phyloP scores from a whole-genome alignment of 73 alveolate genomes.

The Paramecium caudatum region DNA sequence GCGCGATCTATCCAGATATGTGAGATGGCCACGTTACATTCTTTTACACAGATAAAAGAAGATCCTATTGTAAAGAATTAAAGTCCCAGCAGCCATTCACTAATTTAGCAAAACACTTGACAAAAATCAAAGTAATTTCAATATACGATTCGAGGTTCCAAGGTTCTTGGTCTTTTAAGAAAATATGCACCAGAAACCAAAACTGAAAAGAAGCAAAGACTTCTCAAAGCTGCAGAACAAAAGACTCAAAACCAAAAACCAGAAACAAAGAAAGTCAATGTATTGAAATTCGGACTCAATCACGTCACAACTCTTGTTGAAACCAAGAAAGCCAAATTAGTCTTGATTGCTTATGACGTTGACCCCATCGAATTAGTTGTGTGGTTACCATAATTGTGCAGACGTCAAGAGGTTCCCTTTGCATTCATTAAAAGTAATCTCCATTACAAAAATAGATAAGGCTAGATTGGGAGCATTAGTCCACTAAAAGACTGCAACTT shows the following conservation, averaged over 20 bases:
- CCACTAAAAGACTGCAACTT: constrained; percentile 96
- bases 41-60: constrained; percentile 98
- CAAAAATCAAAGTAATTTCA: constrained; percentile 60
- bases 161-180: constrained; percentile 85
- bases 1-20: constrained; percentile 86
- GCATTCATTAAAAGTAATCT: constrained; percentile 88
- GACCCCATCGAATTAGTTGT: constrained; percentile 96
- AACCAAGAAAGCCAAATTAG: constrained; percentile 95
- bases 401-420: constrained; percentile 94
- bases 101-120: constrained; percentile 82
- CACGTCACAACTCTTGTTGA: constrained; percentile 78
- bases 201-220: constrained; percentile 79
- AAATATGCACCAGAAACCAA: constrained; percentile 94
- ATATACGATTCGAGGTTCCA: constrained; percentile 71
- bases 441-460: constrained; percentile 77
- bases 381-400: constrained; percentile 96
- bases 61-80: constrained; percentile 94
- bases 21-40: constrained; percentile 98
- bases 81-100: constrained; percentile 98
- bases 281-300: constrained; percentile 96
- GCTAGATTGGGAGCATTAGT: constrained; percentile 95
- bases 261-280: constrained; percentile 88
- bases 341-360: constrained; percentile 97
- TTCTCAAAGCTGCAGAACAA: constrained; percentile 90
- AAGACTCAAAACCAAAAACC: constrained; percentile 87